A percentile compares a stretch with the other conserved stretches of the same genome.
These are phyloP conservation scores for Westerdykella sp. DNA, from an alignment of 2,329 filamentous ascomycete species.

Conservation along the genomic window DNA sequence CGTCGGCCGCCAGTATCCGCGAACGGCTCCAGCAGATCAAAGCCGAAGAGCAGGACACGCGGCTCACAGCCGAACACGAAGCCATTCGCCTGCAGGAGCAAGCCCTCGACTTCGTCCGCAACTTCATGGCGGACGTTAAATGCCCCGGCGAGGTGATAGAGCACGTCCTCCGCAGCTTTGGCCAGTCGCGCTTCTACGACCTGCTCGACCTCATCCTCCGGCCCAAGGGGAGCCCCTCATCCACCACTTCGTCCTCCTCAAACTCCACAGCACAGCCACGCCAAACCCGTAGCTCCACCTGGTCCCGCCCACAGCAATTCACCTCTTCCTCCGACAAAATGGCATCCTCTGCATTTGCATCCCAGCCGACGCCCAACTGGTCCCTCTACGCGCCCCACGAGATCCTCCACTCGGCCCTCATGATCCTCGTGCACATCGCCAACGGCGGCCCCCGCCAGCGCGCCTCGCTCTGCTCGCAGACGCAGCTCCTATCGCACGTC, in stretches of 20 bases:
- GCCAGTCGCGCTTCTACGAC: constrained; percentile 71
- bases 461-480: constrained; percentile 61
- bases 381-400: constrained; percentile 41
- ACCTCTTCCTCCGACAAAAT: background rate
- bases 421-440: constrained; percentile 80
- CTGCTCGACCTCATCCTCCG: constrained; percentile 74
- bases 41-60: constrained; percentile 62
- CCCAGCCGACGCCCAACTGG: constrained; percentile 47
- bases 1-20: constrained; percentile 29
- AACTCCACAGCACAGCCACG: background rate
- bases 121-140: constrained; percentile 66
- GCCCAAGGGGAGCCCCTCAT: constrained; percentile 33
- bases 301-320: constrained; percentile 20
- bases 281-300: constrained; percentile 7
- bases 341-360: constrained; percentile 3
- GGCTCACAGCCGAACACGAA: constrained; percentile 64
- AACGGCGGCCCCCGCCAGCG: constrained; percentile 74
- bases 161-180: constrained; percentile 68
- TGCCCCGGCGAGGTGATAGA: constrained; percentile 68
- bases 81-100: constrained; percentile 87
- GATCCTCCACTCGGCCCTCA: constrained; percentile 72
- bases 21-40: constrained; percentile 43
- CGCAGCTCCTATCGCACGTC: constrained; percentile 65
- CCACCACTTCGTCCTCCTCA: constrained; percentile 3
- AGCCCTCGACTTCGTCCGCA: constrained; percentile 80